phyloP scores from a whole-genome alignment of 139 green algal genomes.

The Trebouxia sp. region DNA sequence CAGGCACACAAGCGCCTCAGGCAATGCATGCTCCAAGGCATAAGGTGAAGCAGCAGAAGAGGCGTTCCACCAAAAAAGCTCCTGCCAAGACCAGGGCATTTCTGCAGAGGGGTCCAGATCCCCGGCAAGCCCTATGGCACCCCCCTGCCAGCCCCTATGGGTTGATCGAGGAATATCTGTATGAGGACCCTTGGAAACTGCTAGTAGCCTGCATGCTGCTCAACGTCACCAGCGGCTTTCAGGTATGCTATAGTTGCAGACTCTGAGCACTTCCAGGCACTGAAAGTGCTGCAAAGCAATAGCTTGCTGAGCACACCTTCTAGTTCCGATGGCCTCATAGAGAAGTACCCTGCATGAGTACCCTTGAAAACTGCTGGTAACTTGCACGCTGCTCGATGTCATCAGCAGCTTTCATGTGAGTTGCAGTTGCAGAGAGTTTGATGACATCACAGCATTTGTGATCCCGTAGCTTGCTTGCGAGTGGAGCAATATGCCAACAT shows the following conservation, averaged over 20 bases:
- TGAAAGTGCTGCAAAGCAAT: not conserved
- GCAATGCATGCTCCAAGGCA: not conserved
- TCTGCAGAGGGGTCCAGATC: conserved; percentile 31
- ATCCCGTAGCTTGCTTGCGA: too few species aligned
- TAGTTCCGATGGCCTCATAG: not conserved
- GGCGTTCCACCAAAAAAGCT: conserved; percentile 2
- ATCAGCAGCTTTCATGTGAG: too few species aligned
- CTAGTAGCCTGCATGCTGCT: conserved; percentile 90
- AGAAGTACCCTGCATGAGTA: too few species aligned
- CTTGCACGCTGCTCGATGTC: too few species aligned
- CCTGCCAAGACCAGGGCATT: not conserved
- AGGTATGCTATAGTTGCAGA: not conserved
- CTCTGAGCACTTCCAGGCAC: not conserved
- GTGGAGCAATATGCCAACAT: too few species aligned
- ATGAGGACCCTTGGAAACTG: conserved; percentile 88
- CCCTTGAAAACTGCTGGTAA: too few species aligned
- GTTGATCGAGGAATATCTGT: conserved; percentile 88
- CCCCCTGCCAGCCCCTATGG: conserved; percentile 74
- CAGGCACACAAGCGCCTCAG: not conserved
- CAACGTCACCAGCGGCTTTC: conserved; percentile 79
- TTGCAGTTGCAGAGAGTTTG: too few species aligned
- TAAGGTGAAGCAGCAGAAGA: conserved; percentile 14
- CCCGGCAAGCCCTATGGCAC: conserved; percentile 55
- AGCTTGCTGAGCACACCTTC: not conserved
- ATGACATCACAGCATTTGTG: too few species aligned